phyloP scores from a whole-genome alignment of 495 filamentous ascomycete species.

The Delitschia confertaspora region DNA sequence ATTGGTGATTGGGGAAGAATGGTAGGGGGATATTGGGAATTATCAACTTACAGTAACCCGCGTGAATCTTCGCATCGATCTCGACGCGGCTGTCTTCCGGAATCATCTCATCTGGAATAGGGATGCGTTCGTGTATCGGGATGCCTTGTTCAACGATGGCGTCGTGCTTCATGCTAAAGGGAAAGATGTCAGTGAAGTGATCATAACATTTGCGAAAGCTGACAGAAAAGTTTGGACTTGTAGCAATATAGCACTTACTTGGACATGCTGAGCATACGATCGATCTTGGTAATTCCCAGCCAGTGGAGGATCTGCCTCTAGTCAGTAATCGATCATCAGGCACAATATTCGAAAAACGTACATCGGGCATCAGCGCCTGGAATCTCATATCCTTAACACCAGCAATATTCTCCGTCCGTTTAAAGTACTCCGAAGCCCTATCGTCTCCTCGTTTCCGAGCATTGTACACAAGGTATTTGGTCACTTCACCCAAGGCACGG shows the following conservation, averaged over 20 bases:
- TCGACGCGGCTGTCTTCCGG: slow-evolving; percentile 92
- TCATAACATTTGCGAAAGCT: background rate
- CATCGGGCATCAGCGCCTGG: slow-evolving; percentile 96
- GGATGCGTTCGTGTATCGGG: slow-evolving; percentile 83
- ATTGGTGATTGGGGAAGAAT: no score
- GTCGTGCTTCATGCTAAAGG: slow-evolving; percentile 89
- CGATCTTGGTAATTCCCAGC: slow-evolving; percentile 97
- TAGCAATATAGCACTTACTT: no score
- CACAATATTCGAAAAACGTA: slow-evolving; percentile 8
- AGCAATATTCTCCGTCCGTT: slow-evolving; percentile 91
- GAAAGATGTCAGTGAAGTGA: background rate
- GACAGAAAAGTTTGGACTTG: background rate
- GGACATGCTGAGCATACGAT: slow-evolving; percentile 97
- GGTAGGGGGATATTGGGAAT: slow-evolving; percentile 4
- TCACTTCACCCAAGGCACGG: slow-evolving; percentile 90
- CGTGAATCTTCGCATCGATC: slow-evolving; percentile 97
- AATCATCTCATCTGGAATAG: slow-evolving; percentile 90
- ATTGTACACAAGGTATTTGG: slow-evolving; percentile 96
- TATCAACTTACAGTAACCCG: slow-evolving; percentile 58
- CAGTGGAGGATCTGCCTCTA: slow-evolving; percentile 68
- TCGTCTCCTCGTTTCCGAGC: slow-evolving; percentile 78
- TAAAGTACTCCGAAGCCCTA: slow-evolving; percentile 94
- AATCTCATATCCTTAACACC: slow-evolving; percentile 98
- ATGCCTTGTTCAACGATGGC: slow-evolving; percentile 96
- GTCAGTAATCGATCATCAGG: slow-evolving; percentile 6